Base-by-base conservation (phyloP, 305 asterid species). In the Fraxinus greggii region DNA sequence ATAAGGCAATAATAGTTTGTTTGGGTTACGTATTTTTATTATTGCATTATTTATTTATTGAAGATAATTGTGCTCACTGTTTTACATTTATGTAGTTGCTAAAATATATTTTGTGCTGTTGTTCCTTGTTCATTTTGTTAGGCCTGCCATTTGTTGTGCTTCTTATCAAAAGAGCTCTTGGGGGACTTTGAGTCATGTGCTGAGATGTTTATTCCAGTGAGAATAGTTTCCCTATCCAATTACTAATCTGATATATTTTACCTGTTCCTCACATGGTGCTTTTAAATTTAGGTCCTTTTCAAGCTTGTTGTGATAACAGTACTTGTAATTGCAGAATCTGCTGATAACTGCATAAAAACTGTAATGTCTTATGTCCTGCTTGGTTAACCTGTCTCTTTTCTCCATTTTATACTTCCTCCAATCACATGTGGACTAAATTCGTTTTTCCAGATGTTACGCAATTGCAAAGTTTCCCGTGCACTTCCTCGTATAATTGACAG, bases 301-400 rank as follows among this genome's bases (percentile, higher is more conserved):
- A 97, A 97, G 97, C 99, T 97, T 89, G 99, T 97, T 79, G 99
- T 97, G 89, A 97, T 97, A 88, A 97, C 98, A 77, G 98, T 97
- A 82, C 98, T 97, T 82, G 98, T 97, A 78, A 97, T 97, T 89
- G 98, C 98, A 87, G 99, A 97, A 89, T 97, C 99, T 31, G 97
- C 99, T 0, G 99, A 97, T 86, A 97, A 92, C 92, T 96, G 99
- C 92, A 94, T 96, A 84, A 96, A 96, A 86, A 96, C 99, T 89
- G 99, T 96, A 91, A 86, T 78, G 24, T 23, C 77, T 81, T 85
- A 24, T 48, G 7, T 38, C 45, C 77, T 72, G 51, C 76, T 79
- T 45, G 38, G 31, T 86, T 32, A 35, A 73, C 80, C 72, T 23
- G 75, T 79, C 79, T 59, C 78, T 69, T 6, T 65, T 42, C 32